Percentiles rank a stretch among this genome's conserved stretches.
phyloP scores from a whole-genome alignment of 306 rosid species.

The Vigna nakashimae region DNA sequence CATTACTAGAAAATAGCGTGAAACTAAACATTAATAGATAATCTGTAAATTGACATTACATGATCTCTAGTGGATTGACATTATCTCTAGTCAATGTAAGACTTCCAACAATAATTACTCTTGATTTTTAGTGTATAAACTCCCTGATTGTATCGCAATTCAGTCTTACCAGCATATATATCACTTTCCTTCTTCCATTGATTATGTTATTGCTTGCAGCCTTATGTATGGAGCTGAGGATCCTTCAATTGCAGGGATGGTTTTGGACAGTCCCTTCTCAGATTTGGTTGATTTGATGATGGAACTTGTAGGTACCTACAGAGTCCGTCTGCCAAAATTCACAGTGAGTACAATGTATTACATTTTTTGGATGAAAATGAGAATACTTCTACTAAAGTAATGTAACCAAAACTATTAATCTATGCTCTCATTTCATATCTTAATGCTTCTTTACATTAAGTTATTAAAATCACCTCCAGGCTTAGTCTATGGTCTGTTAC shows the following conservation, averaged over 20 bases:
- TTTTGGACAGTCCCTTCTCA: conserved; percentile 95
- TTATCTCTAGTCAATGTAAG: too few species aligned
- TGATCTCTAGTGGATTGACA: too few species aligned
- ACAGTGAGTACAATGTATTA: conserved; percentile 76
- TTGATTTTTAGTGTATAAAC: conserved; percentile 2
- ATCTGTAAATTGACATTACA: too few species aligned
- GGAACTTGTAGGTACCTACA: conserved; percentile 91
- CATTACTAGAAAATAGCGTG: not conserved
- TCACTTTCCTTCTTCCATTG: conserved; percentile 47
- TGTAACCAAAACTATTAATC: conserved; percentile 2
- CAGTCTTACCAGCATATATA: conserved; percentile 9
- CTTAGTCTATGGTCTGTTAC: too few species aligned
- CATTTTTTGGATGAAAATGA: not conserved
- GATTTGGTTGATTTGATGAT: conserved; percentile 97
- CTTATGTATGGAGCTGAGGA: conserved; percentile 97
- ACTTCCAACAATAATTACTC: too few species aligned
- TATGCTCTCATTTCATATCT: conserved; percentile 23
- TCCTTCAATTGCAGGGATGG: conserved; percentile 99
- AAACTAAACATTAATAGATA: too few species aligned
- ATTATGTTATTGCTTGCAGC: conserved; percentile 62
- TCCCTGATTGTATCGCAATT: conserved; percentile 5
- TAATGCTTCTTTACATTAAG: not conserved
- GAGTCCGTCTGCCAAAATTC: conserved; percentile 88
- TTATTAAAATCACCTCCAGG: too few species aligned
- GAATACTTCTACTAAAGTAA: not conserved